These are phyloP conservation scores for Trebouxia gelatinosa DNA, from an alignment of 163 green algal species.

Conservation along the genomic window DNA sequence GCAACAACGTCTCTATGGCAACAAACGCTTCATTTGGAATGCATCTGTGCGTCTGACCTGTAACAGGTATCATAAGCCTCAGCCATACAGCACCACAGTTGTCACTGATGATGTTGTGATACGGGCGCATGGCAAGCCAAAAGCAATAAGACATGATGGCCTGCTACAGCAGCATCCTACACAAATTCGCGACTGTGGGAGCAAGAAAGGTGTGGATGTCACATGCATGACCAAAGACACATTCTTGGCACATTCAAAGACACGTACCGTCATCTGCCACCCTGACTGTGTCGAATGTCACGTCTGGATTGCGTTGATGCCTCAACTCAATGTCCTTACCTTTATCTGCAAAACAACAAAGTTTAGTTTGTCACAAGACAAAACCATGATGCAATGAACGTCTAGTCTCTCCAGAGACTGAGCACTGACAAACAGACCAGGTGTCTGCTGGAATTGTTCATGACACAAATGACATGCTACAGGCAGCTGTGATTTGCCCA, in stretches of 20 bases:
- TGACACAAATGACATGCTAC: too few species aligned
- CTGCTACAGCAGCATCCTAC: too few species aligned
- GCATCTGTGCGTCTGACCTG: neutral
- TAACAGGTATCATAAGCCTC: neutral
- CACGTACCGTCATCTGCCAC: neutral
- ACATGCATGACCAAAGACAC: too few species aligned
- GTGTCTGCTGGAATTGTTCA: neutral
- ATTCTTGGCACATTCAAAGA: neutral
- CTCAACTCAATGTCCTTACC: slow-evolving; percentile 86
- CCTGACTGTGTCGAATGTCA: slow-evolving; percentile 78
- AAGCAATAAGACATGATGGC: too few species aligned
- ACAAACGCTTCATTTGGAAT: slow-evolving; percentile 71
- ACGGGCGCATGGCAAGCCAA: too few species aligned
- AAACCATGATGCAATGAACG: neutral
- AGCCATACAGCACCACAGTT: neutral
- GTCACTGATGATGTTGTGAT: too few species aligned
- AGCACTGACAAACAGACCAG: neutral
- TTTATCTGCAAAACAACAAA: slow-evolving; percentile 30
- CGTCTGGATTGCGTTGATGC: slow-evolving; percentile 90
- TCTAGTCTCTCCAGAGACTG: neutral
- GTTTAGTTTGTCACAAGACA: neutral
- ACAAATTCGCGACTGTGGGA: too few species aligned
- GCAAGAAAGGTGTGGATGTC: too few species aligned
- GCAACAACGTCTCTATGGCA: slow-evolving; percentile 89
- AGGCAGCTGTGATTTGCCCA: too few species aligned